Evolutionary conservation across 2,329 filamentous ascomycete species (phyloP).

Genomic region (Microcyclospora tardicrescens): DNA sequence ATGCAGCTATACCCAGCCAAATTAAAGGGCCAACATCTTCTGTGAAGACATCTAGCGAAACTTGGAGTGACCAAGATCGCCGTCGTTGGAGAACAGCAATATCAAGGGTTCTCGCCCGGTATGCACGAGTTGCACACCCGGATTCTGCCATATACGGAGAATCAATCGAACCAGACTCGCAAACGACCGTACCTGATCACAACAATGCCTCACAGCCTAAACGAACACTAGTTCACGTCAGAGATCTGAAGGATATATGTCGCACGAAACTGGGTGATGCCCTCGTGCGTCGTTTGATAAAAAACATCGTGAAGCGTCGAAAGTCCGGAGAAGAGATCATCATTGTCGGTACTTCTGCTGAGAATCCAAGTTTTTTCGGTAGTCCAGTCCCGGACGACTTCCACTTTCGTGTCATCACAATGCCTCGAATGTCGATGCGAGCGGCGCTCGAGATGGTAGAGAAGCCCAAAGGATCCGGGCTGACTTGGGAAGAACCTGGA

Average conservation of each 20-base stretch:
- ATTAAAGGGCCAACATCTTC: too few species aligned
- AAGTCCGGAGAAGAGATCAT: constrained; percentile 58
- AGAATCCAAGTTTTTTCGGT: constrained; percentile 4
- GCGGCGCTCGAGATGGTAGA: background rate
- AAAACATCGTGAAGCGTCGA: constrained; percentile 59
- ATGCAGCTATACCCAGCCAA: too few species aligned
- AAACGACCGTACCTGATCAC: too few species aligned
- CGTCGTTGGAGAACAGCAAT: too few species aligned
- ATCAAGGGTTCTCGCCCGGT: too few species aligned
- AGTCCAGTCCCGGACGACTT: constrained; percentile 33
- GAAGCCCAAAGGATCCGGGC: background rate
- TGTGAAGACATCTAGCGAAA: too few species aligned
- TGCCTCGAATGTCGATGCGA: background rate
- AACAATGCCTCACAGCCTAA: too few species aligned
- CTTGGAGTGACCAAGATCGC: too few species aligned
- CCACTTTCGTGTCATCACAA: constrained; percentile 41
- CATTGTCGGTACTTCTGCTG: constrained; percentile 65
- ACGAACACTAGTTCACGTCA: constrained; percentile 54
- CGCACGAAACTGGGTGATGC: constrained; percentile 54
- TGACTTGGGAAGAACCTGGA: constrained; percentile 4
- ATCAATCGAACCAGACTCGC: too few species aligned
- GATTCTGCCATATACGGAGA: too few species aligned
- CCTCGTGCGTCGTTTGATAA: constrained; percentile 57
- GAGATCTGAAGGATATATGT: constrained; percentile 66
- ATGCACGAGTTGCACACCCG: too few species aligned